These are phyloP conservation scores for Phylloporus rhodoxanthus DNA, from an alignment of 768 basidiomycete genomes.

Conservation along the genomic window DNA sequence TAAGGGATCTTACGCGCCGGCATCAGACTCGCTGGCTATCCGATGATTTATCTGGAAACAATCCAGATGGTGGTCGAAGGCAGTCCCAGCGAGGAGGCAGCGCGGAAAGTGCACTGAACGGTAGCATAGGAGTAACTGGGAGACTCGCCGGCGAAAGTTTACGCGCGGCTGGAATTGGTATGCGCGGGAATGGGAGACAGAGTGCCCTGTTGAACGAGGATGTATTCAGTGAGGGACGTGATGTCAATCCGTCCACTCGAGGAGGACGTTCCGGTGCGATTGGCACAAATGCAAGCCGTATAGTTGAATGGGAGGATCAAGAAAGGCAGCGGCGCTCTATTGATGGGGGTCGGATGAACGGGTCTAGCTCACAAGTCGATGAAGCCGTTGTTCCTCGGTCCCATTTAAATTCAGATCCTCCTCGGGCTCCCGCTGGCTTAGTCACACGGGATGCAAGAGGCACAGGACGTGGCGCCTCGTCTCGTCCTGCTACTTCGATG, in stretches of 20 bases:
- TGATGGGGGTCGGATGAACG: constrained; percentile 21
- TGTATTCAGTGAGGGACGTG: constrained; percentile 29
- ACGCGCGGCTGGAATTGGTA: constrained; percentile 62
- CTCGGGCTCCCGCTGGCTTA: constrained; percentile 13
- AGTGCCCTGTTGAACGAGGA: constrained; percentile 30
- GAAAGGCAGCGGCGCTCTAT: constrained; percentile 15
- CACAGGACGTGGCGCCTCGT: constrained; percentile 10
- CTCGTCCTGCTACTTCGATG: constrained; percentile 53
- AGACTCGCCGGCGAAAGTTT: constrained; percentile 63
- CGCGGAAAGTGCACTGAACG: constrained; percentile 57
- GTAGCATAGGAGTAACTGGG: constrained; percentile 37
- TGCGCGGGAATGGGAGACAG: constrained; percentile 28
- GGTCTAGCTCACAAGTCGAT: constrained; percentile 18
- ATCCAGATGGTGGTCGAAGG: constrained; percentile 37
- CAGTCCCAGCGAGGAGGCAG: constrained; percentile 62
- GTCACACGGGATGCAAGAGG: constrained; percentile 17
- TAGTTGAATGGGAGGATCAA: constrained; percentile 24
- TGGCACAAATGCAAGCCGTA: constrained; percentile 5
- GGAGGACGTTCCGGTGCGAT: constrained; percentile 11
- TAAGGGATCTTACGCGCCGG: constrained; percentile 42
- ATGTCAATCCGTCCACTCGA: constrained; percentile 14
- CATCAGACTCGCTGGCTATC: constrained; percentile 53
- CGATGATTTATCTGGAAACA: constrained; percentile 37
- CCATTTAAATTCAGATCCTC: constrained; percentile 24
- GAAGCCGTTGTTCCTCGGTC: constrained; percentile 17